A percentile compares a stretch with the other conserved stretches of the same genome.
Evolutionary conservation across 2,329 filamentous ascomycete genomes (phyloP).

Genomic region (Penicillium paneum): DNA sequence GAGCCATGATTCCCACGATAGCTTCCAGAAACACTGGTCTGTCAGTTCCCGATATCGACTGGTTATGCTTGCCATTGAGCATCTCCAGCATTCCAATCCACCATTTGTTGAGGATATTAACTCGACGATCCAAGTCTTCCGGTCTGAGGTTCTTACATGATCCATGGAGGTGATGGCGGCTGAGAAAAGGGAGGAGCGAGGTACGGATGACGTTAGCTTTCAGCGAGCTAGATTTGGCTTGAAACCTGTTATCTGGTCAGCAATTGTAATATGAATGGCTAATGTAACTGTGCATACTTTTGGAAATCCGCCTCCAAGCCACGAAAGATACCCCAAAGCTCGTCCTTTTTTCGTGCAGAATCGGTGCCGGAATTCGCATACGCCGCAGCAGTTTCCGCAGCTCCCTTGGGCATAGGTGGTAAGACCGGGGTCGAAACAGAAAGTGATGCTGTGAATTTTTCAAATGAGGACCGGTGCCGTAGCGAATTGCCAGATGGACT

Average conservation of each 20-base stretch:
- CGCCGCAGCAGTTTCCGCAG: conserved; percentile 40
- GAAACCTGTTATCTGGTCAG: conserved; percentile 53
- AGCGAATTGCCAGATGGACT: conserved; percentile 43
- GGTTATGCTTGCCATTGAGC: conserved; percentile 70
- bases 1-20: conserved; percentile 77
- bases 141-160: conserved; percentile 65
- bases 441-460: conserved; percentile 43
- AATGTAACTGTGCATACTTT: conserved; percentile 48
- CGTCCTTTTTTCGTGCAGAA: conserved; percentile 60
- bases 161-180: conserved; percentile 64
- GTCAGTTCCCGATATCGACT: conserved; percentile 79
- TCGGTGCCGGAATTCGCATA: conserved; percentile 30
- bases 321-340: conserved; percentile 66
- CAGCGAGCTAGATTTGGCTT: conserved; percentile 67
- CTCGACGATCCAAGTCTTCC: conserved; percentile 77
- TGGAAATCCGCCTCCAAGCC: conserved; percentile 66
- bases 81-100: conserved; percentile 81
- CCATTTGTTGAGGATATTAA: conserved; percentile 83
- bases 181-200: conserved; percentile 72
- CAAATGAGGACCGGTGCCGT: conserved; percentile 44
- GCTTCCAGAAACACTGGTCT: conserved; percentile 76
- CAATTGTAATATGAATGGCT: not conserved
- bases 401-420: conserved; percentile 47
- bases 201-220: conserved; percentile 73
- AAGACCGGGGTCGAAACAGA: conserved; percentile 47